A percentile compares a stretch with the other conserved stretches of the same genome.
These are phyloP conservation scores for Nannizziopsis arthrosporioides DNA, from an alignment of 2,329 filamentous ascomycete genomes.

Conservation along the genomic window DNA sequence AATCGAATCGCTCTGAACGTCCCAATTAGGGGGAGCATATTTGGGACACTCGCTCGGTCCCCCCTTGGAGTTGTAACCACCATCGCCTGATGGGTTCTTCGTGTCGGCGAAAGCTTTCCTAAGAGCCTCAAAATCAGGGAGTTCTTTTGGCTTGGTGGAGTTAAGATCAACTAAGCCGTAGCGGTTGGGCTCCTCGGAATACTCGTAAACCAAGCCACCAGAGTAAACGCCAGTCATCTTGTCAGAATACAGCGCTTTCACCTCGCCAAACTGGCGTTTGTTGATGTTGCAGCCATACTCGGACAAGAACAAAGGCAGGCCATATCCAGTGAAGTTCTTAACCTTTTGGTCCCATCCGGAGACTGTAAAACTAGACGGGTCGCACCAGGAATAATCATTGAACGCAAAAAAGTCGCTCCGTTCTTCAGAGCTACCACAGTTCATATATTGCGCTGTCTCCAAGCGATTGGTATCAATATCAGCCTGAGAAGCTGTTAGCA, in stretches of 20 bases:
- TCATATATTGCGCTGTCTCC: slow-evolving; percentile 84
- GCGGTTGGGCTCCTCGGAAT: slow-evolving; percentile 63
- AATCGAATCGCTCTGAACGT: slow-evolving; percentile 42
- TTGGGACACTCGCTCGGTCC: slow-evolving; percentile 36
- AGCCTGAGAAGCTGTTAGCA: slow-evolving; percentile 35
- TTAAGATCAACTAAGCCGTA: slow-evolving; percentile 67
- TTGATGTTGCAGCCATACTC: slow-evolving; percentile 87
- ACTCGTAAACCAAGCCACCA: slow-evolving; percentile 93
- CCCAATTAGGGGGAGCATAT: slow-evolving; percentile 43
- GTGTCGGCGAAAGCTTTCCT: slow-evolving; percentile 41
- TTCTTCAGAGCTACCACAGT: slow-evolving; percentile 74
- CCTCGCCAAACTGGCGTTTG: slow-evolving; percentile 68
- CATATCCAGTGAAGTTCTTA: slow-evolving; percentile 73
- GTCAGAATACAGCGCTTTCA: slow-evolving; percentile 63
- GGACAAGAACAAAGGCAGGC: slow-evolving; percentile 83
- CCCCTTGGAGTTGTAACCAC: slow-evolving; percentile 42
- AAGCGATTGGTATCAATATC: slow-evolving; percentile 77
- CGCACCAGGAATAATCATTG: slow-evolving; percentile 71
- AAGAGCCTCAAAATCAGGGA: slow-evolving; percentile 51
- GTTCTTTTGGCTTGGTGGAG: slow-evolving; percentile 43
- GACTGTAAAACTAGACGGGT: slow-evolving; percentile 60
- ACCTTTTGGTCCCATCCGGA: slow-evolving; percentile 86
- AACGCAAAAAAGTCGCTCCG: slow-evolving; percentile 82
- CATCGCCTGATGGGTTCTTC: slow-evolving; percentile 43
- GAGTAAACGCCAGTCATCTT: slow-evolving; percentile 88